Conservation (phyloP, 768 basidiomycete genomes). For the Lepiota brunneoincarnata region DNA sequence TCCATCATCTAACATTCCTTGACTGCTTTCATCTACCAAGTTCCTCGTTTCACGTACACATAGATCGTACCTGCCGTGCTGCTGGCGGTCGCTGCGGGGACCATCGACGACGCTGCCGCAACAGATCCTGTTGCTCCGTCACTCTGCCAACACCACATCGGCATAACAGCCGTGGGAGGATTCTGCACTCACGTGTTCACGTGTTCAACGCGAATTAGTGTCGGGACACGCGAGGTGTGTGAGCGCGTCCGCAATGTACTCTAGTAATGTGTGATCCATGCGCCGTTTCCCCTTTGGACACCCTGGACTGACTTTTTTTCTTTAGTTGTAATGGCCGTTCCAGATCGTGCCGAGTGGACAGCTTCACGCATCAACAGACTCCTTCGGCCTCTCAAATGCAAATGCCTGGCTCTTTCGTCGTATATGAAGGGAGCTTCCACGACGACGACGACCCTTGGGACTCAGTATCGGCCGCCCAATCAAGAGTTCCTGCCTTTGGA, state of each 20-base stretch:
- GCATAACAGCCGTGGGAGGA: background rate
- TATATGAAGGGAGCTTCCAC: constrained; percentile 13
- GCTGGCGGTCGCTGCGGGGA: constrained; percentile 4
- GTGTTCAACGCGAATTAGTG: too few species aligned
- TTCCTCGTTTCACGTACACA: background rate
- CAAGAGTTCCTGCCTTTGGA: constrained; percentile 35
- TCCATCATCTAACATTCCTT: constrained; percentile 1
- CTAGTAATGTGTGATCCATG: background rate
- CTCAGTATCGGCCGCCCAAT: background rate
- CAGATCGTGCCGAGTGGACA: constrained; percentile 1
- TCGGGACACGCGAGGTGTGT: too few species aligned
- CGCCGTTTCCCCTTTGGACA: background rate
- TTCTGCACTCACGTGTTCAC: background rate
- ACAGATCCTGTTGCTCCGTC: background rate
- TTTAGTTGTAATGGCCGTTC: constrained; percentile 4
- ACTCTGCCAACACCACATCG: background rate
- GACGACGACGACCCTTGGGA: background rate
- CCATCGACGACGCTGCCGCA: background rate
- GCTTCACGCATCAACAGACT: constrained; percentile 35
- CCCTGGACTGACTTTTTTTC: too few species aligned
- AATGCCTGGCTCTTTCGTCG: constrained; percentile 35
- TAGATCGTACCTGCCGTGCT: background rate
- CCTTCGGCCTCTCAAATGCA: constrained; percentile 45
- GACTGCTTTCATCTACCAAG: background rate
- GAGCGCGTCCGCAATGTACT: background rate